Percentiles rank a stretch among this genome's conserved stretches.
Evolutionary conservation across 768 basidiomycete species (phyloP).

Genomic region (Naematelia encephala): DNA sequence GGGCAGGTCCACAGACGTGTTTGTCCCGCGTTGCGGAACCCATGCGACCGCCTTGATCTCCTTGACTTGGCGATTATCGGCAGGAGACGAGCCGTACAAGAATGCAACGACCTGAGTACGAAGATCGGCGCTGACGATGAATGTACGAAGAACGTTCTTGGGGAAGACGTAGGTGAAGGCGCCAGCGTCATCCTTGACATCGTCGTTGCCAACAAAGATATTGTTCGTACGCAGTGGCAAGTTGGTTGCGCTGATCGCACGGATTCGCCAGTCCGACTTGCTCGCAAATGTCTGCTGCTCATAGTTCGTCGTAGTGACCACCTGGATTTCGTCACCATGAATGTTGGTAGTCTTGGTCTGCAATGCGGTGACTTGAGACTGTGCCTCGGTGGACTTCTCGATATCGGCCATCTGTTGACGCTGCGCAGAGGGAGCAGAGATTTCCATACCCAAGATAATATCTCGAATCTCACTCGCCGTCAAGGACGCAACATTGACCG

Average conservation of each 20-base stretch:
- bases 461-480: slow-evolving; percentile 96
- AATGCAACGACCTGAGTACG: slow-evolving; percentile 94
- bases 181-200: slow-evolving; percentile 95
- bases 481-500: slow-evolving; percentile 95
- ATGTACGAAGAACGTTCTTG: slow-evolving; percentile 92
- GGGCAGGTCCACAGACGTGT: slow-evolving; percentile 90
- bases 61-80: slow-evolving; percentile 96
- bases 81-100: slow-evolving; percentile 86
- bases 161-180: slow-evolving; percentile 94
- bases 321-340: slow-evolving; percentile 93
- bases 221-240: slow-evolving; percentile 93
- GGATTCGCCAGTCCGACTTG: slow-evolving; percentile 99
- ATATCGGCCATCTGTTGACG: slow-evolving; percentile 99
- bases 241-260: slow-evolving; percentile 96
- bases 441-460: slow-evolving; percentile 98
- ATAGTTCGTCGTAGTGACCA: slow-evolving; percentile 94
- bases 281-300: slow-evolving; percentile 98
- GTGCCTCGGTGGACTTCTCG: slow-evolving; percentile 93
- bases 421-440: slow-evolving; percentile 60
- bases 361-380: slow-evolving; percentile 89
- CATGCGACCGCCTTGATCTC: slow-evolving; percentile 95
- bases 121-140: slow-evolving; percentile 87
- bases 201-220: slow-evolving; percentile 98
- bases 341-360: slow-evolving; percentile 98
- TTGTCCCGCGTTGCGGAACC: slow-evolving; percentile 95